Evolutionary conservation across 306 rosid genomes (phyloP), one percentile per base, ranked within the genome.

Genomic region (Cucurbita argyrosperma): DNA sequence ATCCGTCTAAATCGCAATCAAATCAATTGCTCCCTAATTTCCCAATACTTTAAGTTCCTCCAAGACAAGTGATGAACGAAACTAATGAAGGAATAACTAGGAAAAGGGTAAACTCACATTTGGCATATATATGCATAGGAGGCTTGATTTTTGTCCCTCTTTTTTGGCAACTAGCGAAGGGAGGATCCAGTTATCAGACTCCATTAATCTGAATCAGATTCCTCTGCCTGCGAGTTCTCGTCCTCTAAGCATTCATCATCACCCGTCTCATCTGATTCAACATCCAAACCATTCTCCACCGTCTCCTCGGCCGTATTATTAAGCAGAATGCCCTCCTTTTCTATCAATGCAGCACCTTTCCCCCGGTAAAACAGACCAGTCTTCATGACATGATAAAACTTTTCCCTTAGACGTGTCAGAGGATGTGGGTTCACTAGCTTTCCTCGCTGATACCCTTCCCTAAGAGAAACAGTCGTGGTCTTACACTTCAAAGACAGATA

Each of bases 401-500:
- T 94, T 64, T 86, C 90, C 58, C 95, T 83, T 38, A 83, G 82
- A 18, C 69, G 84, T 6, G 83, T 83, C 75, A 94, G 85, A 16
- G 96, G 98, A 79, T 89, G 96, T 1, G 90, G 88, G 35, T 91
- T 83, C 66, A 94, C 87, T 7, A 94, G 69, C 51, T 88, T 89
- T 10, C 96, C 98, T 58, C 96, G 83, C 7, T 79, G 84, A 82
- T 88, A 90, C 38, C 92, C 96, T 84, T 94, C 98, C 75, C 84
- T 81, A 8, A 90, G 84, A 51, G 94, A 77, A 58, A 90, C 86
- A 2, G 96, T 94, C 0, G 96, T 90, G 0, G 96, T 94, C 74
- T 94, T 94, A 79, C 98, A 94, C 84, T 94, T 94, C 84, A 90
- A 76, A 0, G 96, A 94, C 47, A 94, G 88, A 77, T 90, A 94